Evolutionary conservation across 202 grass and related monocot species (phyloP), one percentile per base, ranked within the genome.

Genomic region (Setaria italica): DNA sequence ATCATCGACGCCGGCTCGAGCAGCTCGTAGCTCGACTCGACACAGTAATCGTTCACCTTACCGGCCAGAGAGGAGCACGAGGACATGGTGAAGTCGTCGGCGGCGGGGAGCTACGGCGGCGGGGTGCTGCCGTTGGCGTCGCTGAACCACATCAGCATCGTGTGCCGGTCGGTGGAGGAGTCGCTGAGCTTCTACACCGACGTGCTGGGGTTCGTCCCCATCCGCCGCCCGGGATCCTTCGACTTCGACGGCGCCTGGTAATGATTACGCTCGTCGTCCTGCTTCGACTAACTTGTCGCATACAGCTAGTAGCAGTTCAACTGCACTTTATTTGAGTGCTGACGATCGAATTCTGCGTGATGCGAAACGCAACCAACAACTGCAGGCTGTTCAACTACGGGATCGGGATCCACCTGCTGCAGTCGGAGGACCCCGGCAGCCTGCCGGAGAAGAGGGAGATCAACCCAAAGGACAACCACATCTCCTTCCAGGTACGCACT

Each of bases 401-500:
- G 15, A 91, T 99, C 6, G 97, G 97, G 47, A 89, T 99, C 85
- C 97, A 99, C 80, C 79, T 99, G 64, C 72, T 99, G 49, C 91
- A 94, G 47, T 77, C 93, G 2, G 86, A 91, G 41, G 77, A 92
- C 29, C 91, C 80, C 0, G 69, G 58, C 51, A 96, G 84, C 32
- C 72, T 96, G 42, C 87, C 97, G 8, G 82, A 68, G 46, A 99
- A 99, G 77, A 75, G 62, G 49, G 93, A 91, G 87, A 99, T 99
- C 32, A 96, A 96, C 48, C 97, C 97, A 15, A 99, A 94, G 82
- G 96, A 99, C 49, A 95, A 96, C 56, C 96, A 99, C 77, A 99
- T 99, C 86, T 99, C 96, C 30, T 99, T 99, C 80, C 93, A 99
- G 85, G 97, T 46, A 6, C 7, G 43, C 93, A 32, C 13, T 25